These are phyloP conservation scores for Dryas drummondii DNA, from an alignment of 306 rosid genomes.

Conservation along the genomic window DNA sequence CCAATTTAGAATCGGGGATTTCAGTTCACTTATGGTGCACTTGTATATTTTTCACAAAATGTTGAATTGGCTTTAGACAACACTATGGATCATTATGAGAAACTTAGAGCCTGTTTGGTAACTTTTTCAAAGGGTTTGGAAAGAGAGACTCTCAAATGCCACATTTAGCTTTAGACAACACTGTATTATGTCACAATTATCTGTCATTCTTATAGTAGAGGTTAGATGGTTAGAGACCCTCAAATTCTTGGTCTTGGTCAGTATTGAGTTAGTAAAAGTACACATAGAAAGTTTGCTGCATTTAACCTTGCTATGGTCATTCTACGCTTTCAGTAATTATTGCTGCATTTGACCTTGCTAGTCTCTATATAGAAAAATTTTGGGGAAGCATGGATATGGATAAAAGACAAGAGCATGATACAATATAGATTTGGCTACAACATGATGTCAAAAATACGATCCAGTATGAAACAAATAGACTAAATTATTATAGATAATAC, in stretches of 20 bases:
- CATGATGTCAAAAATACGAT: no score
- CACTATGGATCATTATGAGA: not conserved
- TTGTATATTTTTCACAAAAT: not conserved
- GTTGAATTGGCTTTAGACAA: not conserved
- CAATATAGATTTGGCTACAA: no score
- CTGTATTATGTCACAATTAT: not conserved
- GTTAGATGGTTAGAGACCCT: not conserved
- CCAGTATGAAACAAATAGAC: no score
- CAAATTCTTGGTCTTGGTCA: not conserved
- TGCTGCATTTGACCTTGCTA: not conserved
- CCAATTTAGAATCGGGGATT: not conserved
- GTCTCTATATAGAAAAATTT: no score
- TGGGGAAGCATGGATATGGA: not conserved
- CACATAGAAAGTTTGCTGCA: not conserved
- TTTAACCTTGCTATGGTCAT: not conserved
- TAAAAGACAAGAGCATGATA: not conserved
- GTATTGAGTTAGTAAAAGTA: no score
- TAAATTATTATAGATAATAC: no score
- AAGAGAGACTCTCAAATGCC: not conserved
- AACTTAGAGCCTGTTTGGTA: not conserved
- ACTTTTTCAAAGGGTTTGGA: not conserved
- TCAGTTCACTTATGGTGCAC: not conserved
- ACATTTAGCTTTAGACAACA: not conserved
- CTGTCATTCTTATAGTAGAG: not conserved
- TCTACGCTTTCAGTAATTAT: not conserved